These are phyloP conservation scores for Saccharomycopsis fermentans DNA, from an alignment of 805 yeast genomes.

Conservation along the genomic window DNA sequence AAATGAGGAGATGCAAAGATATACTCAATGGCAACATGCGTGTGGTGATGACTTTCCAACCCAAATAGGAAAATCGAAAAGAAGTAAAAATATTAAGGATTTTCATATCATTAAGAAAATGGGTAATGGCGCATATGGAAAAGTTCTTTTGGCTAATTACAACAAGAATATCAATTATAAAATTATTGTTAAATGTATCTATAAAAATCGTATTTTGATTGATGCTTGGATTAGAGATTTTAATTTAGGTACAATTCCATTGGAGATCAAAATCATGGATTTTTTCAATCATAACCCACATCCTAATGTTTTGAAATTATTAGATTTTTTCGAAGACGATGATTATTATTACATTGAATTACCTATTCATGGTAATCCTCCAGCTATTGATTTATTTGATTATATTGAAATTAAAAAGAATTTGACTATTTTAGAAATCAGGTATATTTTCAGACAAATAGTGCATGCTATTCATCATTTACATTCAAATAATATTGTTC, in stretches of 20 bases:
- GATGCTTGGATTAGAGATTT: slow-evolving; percentile 98
- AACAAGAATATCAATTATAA: slow-evolving; percentile 50
- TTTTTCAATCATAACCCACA: slow-evolving; percentile 70
- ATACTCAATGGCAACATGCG: slow-evolving; percentile 27
- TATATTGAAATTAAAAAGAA: slow-evolving; percentile 76
- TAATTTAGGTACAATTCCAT: slow-evolving; percentile 82
- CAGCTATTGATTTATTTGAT: slow-evolving; percentile 90
- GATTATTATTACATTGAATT: slow-evolving; percentile 85
- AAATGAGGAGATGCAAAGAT: slow-evolving; percentile 34
- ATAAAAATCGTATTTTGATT: slow-evolving; percentile 84
- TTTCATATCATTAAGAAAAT: slow-evolving; percentile 62
- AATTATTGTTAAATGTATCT: slow-evolving; percentile 79
- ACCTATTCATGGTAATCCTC: slow-evolving; percentile 80
- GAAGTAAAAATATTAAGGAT: slow-evolving; percentile 63
- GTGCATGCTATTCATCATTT: slow-evolving; percentile 71
- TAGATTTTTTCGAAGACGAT: slow-evolving; percentile 90
- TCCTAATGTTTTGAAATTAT: slow-evolving; percentile 73
- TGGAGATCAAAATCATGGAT: slow-evolving; percentile 92
- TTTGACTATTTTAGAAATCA: slow-evolving; percentile 73
- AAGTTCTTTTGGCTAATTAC: slow-evolving; percentile 72
- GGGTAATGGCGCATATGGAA: slow-evolving; percentile 97
- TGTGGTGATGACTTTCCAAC: slow-evolving; percentile 31
- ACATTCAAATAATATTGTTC: slow-evolving; percentile 81
- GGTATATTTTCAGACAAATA: slow-evolving; percentile 67
- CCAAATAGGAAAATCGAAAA: slow-evolving; percentile 53